These are phyloP conservation scores for Plasmodium inui DNA, from an alignment of 169 alveolate genomes.

Conservation along the genomic window DNA sequence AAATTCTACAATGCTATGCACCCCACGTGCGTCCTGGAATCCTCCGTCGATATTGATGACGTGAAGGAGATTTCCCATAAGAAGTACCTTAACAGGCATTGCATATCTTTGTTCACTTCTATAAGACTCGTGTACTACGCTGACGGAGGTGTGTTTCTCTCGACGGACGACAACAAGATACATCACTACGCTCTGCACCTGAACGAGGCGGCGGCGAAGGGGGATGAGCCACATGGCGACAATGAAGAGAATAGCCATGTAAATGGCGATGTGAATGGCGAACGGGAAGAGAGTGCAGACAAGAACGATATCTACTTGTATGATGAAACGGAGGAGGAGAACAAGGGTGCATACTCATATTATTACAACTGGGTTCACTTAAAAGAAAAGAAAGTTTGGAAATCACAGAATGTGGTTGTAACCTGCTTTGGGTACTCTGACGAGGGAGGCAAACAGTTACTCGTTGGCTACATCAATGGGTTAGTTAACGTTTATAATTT, in stretches of 20 bases:
- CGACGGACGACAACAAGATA: constrained; percentile 65
- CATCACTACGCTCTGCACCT: constrained; percentile 34
- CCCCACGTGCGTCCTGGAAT: constrained; percentile 63
- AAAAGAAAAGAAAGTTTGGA: constrained; percentile 48
- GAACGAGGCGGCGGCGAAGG: constrained; percentile 6
- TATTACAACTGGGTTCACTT: constrained; percentile 57
- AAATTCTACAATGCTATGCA: constrained; percentile 2
- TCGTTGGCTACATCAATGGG: constrained; percentile 67
- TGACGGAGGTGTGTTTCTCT: constrained; percentile 26
- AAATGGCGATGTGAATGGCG: not conserved
- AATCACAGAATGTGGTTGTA: constrained; percentile 31
- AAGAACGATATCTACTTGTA: constrained; percentile 43
- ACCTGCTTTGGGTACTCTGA: constrained; percentile 36
- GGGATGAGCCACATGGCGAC: not conserved
- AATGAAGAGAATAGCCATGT: not conserved
- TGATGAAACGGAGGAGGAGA: constrained; percentile 34
- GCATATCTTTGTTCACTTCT: constrained; percentile 54
- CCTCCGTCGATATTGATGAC: constrained; percentile 62
- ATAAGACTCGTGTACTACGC: constrained; percentile 24
- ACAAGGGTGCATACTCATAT: constrained; percentile 26
- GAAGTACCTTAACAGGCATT: constrained; percentile 41
- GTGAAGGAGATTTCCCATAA: constrained; percentile 48
- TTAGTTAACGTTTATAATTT: constrained; percentile 51
- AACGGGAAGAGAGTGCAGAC: not conserved
- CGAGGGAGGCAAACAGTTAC: constrained; percentile 18